Evolutionary conservation across 2,329 filamentous ascomycete genomes (phyloP).

Genomic region (Rutstroemia sp.): DNA sequence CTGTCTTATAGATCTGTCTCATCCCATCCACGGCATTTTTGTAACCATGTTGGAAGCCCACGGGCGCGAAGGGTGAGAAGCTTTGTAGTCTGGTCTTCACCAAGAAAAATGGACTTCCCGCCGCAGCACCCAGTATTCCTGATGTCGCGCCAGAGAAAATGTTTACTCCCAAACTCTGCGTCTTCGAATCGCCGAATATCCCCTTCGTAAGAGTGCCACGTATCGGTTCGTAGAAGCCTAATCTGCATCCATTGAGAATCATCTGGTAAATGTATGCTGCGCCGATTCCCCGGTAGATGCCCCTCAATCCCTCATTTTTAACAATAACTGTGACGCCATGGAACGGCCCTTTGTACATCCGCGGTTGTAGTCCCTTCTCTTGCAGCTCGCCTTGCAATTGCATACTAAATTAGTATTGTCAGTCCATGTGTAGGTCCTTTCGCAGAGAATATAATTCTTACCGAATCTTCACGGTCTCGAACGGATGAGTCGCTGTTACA

Average conservation of each 20-base stretch:
- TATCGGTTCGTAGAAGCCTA: slow-evolving; percentile 97
- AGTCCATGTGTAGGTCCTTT: slow-evolving; percentile 5
- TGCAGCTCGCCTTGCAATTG: slow-evolving; percentile 96
- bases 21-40: slow-evolving; percentile 78
- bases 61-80: slow-evolving; percentile 83
- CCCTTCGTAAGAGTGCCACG: slow-evolving; percentile 62
- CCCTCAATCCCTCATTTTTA: slow-evolving; percentile 78
- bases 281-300: slow-evolving; percentile 81
- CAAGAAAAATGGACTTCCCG: slow-evolving; percentile 93
- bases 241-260: slow-evolving; percentile 88
- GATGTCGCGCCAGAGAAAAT: slow-evolving; percentile 87
- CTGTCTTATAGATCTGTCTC: slow-evolving; percentile 65
- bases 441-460: slow-evolving; percentile 35
- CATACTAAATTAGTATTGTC: slow-evolving; percentile 49
- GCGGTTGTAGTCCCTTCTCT: slow-evolving; percentile 73
- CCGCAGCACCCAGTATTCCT: slow-evolving; percentile 85
- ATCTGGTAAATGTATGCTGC: slow-evolving; percentile 96
- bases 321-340: slow-evolving; percentile 88
- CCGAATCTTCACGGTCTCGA: slow-evolving; percentile 99
- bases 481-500: slow-evolving; percentile 94
- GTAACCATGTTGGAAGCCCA: slow-evolving; percentile 95
- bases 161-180: slow-evolving; percentile 84
- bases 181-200: slow-evolving; percentile 62
- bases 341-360: slow-evolving; percentile 83
- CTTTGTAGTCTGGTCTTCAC: slow-evolving; percentile 95